A percentile compares a stretch with the other conserved stretches of the same genome.
Evolutionary conservation across 257 asterid species (phyloP).

Genomic region (Solanum tarapatanum): DNA sequence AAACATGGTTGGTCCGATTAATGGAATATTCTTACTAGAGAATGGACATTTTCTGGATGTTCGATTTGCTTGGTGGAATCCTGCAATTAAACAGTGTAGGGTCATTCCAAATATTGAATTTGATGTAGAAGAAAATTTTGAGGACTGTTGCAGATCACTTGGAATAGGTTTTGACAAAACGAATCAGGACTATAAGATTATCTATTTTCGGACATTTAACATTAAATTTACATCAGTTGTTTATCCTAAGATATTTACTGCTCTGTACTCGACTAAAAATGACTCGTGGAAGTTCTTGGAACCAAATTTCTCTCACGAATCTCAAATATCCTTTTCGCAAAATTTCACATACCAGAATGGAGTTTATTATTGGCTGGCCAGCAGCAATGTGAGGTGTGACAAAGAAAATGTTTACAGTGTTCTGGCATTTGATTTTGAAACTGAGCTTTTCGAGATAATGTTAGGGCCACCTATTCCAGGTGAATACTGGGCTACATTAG

Average conservation of each 20-base stretch:
- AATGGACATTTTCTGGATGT: neutral
- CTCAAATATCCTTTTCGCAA: neutral
- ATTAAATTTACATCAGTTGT: neutral
- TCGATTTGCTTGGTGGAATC: neutral
- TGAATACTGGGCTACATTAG: neutral
- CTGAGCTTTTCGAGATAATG: neutral
- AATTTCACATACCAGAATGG: neutral
- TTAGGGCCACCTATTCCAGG: neutral
- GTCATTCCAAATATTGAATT: neutral
- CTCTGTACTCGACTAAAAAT: neutral
- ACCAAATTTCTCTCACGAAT: neutral
- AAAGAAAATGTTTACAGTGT: neutral
- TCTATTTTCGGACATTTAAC: neutral
- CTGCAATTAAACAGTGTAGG: neutral
- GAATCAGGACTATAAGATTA: neutral
- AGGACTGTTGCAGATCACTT: neutral
- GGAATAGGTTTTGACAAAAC: neutral
- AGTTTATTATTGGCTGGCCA: neutral
- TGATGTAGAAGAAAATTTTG: neutral
- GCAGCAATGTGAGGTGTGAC: neutral
- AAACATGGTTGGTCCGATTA: neutral
- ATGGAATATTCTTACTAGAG: neutral
- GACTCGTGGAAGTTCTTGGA: neutral
- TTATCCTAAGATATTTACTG: neutral
- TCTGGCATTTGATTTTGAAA: neutral